These are phyloP conservation scores for Aphanomyces invadans DNA, from an alignment of 352 stramenopile species.

Conservation along the genomic window DNA sequence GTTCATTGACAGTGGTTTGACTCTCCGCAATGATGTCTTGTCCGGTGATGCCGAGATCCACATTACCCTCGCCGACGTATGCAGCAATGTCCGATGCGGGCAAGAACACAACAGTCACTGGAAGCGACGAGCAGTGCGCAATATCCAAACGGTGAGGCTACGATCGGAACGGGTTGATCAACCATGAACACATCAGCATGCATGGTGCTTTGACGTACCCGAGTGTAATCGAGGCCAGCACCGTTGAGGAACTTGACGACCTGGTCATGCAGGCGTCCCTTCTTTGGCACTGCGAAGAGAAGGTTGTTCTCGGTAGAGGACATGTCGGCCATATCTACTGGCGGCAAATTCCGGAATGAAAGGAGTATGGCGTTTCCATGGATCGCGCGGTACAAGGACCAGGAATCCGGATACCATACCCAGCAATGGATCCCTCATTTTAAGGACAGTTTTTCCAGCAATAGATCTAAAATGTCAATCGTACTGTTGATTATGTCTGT, in stretches of 20 bases:
- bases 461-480: too few species aligned
- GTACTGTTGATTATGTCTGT: too few species aligned
- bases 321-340: background rate
- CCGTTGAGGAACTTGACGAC: conserved; percentile 94
- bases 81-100: conserved; percentile 95
- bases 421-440: background rate
- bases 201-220: too few species aligned
- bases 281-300: conserved; percentile 96
- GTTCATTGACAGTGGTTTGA: conserved; percentile 82
- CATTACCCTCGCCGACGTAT: conserved; percentile 96
- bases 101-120: conserved; percentile 96
- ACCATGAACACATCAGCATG: background rate
- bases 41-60: conserved; percentile 98
- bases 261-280: conserved; percentile 95
- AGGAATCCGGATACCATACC: background rate
- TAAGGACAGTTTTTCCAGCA: too few species aligned
- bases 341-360: background rate
- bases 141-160: conserved; percentile 86
- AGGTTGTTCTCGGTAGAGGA: conserved; percentile 44
- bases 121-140: conserved; percentile 89
- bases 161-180: conserved; percentile 2
- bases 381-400: background rate
- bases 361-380: background rate
- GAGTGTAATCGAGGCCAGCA: conserved; percentile 92
- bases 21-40: conserved; percentile 92